Base-by-base conservation (phyloP, 2,329 filamentous ascomycete species). In the Nectriaceae sp. region DNA sequence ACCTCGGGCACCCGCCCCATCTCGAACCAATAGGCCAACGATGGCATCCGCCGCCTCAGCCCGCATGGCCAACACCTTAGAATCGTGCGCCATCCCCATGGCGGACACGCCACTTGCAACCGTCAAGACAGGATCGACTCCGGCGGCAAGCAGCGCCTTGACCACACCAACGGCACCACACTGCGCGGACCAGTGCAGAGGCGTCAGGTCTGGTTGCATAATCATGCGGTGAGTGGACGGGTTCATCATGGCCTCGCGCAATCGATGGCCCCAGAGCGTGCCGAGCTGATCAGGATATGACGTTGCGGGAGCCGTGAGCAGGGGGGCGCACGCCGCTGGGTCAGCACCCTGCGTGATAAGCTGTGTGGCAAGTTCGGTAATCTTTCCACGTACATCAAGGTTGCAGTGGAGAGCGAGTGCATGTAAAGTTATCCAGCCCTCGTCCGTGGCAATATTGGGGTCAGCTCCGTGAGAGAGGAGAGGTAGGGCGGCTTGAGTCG, bases 361-460 rank as follows among this genome's bases (percentile, higher is more conserved):
- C 4, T 46, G 18, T 37, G 5, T 24, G n/a, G 51, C 26, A 26
- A 54, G 24, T 11, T 29, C 22, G 15, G 13, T 36, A 8, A 36
- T 35, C n/a, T 40, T 18, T 10, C 40, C 46, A 36, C n/a, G 18
- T 11, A 11, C n/a, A 33, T 46, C 31, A 15, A n/a, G 15, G 33
- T 49, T 35, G 22, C 26, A 42, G 26, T 45, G 36, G 21, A 52
- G 42, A 19, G 47, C 54, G 13, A 61, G 36, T 11, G 26, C 49
- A 40, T 64, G 54, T 22, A 64, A 41, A 3, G 52, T 21, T 10
- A 53, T 59, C 54, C 57, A 60, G 5, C 59, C 59, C 41, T 61
- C 60, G 38, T 46, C 47, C 5, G 58, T 62, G 11, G 48, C 21
- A 2, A 47, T 33, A 1, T 24, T 6, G 8, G 54, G 44, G 18